Percentiles rank a stretch among this genome's conserved stretches.
These are phyloP conservation scores for Colletotrichum brevisporum DNA, from an alignment of 2,329 filamentous ascomycete species.

Conservation along the genomic window DNA sequence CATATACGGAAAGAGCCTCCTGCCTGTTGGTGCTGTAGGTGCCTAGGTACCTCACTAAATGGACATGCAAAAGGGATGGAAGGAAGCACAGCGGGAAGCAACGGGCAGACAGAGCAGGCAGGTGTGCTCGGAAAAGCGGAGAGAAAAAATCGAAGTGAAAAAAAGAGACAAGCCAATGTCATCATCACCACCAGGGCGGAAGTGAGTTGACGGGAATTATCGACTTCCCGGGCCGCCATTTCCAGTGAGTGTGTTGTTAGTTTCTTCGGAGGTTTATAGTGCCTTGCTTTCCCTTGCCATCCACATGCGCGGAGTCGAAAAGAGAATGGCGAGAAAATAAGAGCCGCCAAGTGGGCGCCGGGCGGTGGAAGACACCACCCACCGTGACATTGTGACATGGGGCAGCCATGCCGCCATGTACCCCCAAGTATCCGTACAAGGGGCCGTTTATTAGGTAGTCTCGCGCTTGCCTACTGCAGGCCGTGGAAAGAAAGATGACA, in stretches of 20 bases:
- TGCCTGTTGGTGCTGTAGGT: background rate
- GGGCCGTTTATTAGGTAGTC: too few relatives aligned
- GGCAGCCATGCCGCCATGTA: background rate
- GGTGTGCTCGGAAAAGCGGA: too few relatives aligned
- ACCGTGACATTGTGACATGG: background rate
- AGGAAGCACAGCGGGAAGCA: too few relatives aligned
- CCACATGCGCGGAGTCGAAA: slow-evolving; percentile 9
- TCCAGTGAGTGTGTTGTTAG: background rate
- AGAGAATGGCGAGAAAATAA: background rate
- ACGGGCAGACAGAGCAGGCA: background rate
- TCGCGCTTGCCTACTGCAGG: background rate
- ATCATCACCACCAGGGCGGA: slow-evolving; percentile 11
- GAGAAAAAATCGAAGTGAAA: background rate
- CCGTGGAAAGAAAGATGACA: background rate
- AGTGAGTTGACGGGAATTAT: background rate
- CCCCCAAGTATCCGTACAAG: too few relatives aligned
- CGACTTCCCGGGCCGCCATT: background rate
- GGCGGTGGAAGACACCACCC: background rate
- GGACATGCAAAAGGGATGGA: too few relatives aligned
- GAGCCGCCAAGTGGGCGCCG: slow-evolving; percentile 28
- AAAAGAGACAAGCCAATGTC: slow-evolving; percentile 3
- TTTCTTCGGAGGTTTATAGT: slow-evolving; percentile 3
- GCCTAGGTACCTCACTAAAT: too few relatives aligned
- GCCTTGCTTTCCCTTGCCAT: background rate
- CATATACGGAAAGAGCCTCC: too few relatives aligned